phyloP scores from a whole-genome alignment of 1,284 basidiomycete genomes.

The Cryptococcus floricola region DNA sequence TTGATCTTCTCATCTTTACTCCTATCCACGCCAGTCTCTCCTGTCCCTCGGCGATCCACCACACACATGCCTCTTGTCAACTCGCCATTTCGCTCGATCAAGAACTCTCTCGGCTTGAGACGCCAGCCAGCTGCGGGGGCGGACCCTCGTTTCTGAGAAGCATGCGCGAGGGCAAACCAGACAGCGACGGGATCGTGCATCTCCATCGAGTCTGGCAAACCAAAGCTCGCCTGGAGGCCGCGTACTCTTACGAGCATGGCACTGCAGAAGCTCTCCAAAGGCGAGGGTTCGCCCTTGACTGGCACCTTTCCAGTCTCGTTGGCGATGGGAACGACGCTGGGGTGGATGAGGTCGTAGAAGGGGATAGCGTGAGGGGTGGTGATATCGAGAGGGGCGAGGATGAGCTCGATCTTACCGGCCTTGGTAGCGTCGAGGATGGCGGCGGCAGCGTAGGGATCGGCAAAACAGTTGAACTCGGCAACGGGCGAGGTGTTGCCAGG shows the following conservation, averaged over 20 bases:
- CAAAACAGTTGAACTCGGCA: slow-evolving; percentile 91
- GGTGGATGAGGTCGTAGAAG: slow-evolving; percentile 59
- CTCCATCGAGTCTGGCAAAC: slow-evolving; percentile 76
- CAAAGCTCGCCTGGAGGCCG: slow-evolving; percentile 60
- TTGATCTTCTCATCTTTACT: slow-evolving; percentile 28
- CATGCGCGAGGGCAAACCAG: slow-evolving; percentile 57
- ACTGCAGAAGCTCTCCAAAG: slow-evolving; percentile 67
- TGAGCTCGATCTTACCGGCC: slow-evolving; percentile 52
- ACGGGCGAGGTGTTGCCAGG: slow-evolving; percentile 82
- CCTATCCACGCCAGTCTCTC: slow-evolving; percentile 27
- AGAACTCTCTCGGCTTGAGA: slow-evolving; percentile 39
- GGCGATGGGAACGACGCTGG: slow-evolving; percentile 49
- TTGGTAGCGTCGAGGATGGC: slow-evolving; percentile 47
- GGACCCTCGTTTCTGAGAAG: slow-evolving; percentile 19
- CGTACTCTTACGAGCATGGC: slow-evolving; percentile 71
- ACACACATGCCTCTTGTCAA: slow-evolving; percentile 52
- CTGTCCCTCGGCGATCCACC: slow-evolving; percentile 47
- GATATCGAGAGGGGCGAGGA: slow-evolving; percentile 74
- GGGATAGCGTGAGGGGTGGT: slow-evolving; percentile 73
- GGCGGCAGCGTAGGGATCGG: slow-evolving; percentile 81
- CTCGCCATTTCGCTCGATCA: slow-evolving; percentile 49
- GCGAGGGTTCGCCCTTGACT: slow-evolving; percentile 19
- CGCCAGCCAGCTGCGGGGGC: slow-evolving; percentile 34
- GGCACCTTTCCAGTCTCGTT: slow-evolving; percentile 52
- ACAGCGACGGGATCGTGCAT: slow-evolving; percentile 54